These are phyloP conservation scores for Auriscalpium microsporum DNA, from an alignment of 768 basidiomycete species.

Conservation along the genomic window DNA sequence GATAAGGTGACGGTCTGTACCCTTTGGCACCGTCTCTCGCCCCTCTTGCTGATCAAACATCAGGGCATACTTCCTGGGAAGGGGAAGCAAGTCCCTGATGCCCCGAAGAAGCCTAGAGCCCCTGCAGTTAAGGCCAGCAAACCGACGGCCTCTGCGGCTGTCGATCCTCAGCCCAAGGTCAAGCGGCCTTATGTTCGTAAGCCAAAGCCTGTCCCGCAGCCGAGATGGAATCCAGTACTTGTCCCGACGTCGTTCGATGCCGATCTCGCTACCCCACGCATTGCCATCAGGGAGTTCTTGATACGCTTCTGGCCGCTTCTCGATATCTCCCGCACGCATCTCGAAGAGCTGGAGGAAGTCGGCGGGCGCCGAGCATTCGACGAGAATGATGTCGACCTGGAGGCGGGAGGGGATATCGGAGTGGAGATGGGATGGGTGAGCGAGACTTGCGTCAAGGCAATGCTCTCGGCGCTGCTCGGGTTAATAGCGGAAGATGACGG, in stretches of 20 bases:
- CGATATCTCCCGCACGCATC: slow-evolving; percentile 49
- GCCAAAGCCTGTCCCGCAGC: slow-evolving; percentile 30
- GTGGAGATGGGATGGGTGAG: slow-evolving; percentile 47
- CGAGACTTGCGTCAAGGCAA: slow-evolving; percentile 53
- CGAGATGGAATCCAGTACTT: slow-evolving; percentile 45
- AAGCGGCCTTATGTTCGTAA: slow-evolving; percentile 8
- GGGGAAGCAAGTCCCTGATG: slow-evolving; percentile 15
- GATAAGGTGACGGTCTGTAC: slow-evolving; percentile 24
- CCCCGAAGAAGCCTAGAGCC: slow-evolving; percentile 3
- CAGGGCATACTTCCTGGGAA: slow-evolving; percentile 22
- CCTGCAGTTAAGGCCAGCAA: slow-evolving; percentile 9
- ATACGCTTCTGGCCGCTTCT: slow-evolving; percentile 51
- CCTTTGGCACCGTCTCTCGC: not conserved
- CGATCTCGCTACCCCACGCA: slow-evolving; percentile 47
- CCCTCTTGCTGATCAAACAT: slow-evolving; percentile 4
- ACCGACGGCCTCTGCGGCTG: not conserved
- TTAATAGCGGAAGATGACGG: slow-evolving; percentile 33
- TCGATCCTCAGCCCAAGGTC: slow-evolving; percentile 6
- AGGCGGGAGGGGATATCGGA: slow-evolving; percentile 12
- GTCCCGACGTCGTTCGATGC: slow-evolving; percentile 32
- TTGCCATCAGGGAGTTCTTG: slow-evolving; percentile 69
- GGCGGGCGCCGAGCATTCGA: slow-evolving; percentile 25
- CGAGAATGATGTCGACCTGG: slow-evolving; percentile 29
- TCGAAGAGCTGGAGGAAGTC: slow-evolving; percentile 45
- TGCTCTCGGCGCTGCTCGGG: slow-evolving; percentile 54